phyloP scores from a whole-genome alignment of 345 rosid species.

The Moringa oleifera region DNA sequence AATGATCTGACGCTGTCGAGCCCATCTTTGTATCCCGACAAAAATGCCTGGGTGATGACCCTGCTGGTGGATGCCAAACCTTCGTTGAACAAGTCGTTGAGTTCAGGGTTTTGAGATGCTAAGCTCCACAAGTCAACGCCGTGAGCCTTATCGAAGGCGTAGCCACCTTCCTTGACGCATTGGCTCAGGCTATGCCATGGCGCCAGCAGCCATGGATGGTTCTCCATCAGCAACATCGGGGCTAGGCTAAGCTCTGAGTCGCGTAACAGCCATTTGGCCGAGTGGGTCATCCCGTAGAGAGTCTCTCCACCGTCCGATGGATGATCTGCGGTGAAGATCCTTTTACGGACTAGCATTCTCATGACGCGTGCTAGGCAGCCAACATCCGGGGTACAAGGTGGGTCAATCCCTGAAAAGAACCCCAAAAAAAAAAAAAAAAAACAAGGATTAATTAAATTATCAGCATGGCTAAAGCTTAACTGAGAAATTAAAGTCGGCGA shows the following conservation, averaged over 20 bases:
- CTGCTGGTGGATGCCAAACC: constrained; percentile 23
- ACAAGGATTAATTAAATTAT: no score
- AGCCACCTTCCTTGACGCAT: constrained; percentile 31
- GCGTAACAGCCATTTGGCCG: constrained; percentile 29
- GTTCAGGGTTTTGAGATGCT: constrained; percentile 13
- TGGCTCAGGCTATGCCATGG: constrained; percentile 27
- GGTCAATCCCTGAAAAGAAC: neutral
- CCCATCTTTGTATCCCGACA: constrained; percentile 20
- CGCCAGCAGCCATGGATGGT: constrained; percentile 16
- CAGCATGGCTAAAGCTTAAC: no score
- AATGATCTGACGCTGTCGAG: constrained; percentile 12
- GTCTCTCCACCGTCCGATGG: constrained; percentile 17
- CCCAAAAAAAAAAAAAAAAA: no score
- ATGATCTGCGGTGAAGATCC: constrained; percentile 15
- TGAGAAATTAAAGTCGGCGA: no score
- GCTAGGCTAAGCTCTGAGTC: constrained; percentile 18
- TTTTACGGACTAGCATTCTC: constrained; percentile 26
- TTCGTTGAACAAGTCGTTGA: constrained; percentile 22
- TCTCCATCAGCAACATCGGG: constrained; percentile 24
- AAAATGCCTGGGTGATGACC: constrained; percentile 15
- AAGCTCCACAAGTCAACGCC: constrained; percentile 27
- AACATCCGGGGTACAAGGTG: constrained; percentile 11
- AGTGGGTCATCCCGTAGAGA: constrained; percentile 22
- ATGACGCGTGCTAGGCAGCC: constrained; percentile 26
- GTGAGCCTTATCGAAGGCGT: constrained; percentile 29